Evolutionary conservation across 257 asterid species (phyloP), one percentile per base, ranked within the genome.

Genomic region (Lycium barbarum): DNA sequence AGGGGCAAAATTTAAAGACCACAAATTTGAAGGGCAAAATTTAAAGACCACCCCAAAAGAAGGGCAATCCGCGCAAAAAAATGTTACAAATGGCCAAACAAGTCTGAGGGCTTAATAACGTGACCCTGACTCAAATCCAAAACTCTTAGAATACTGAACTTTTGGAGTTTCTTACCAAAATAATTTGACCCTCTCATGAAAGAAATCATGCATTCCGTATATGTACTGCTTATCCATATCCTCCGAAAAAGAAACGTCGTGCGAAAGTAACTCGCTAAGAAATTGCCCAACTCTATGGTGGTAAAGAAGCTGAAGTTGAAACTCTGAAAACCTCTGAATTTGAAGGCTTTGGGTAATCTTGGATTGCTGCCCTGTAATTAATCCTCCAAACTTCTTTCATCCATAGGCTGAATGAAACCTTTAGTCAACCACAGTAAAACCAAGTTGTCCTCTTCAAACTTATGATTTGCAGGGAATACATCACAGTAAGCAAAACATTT

Each of bases 171-270:
- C 47, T 82, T 15, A 15, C 63, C 49, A 12, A 89, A 45, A 91
- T 81, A 43, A 87, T 58, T 38, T 83, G 87, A 3, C 90, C 89
- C 88, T 68, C 9, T 65, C 51, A n/a, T 87, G 91, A 68, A 87
- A 88, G 17, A 91, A 86, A 65, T 87, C 88, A 45, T 91, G 93
- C 93, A 91, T 91, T 81, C 81, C 87, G 68, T 88, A 91, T 20
- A 84, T 26, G 33, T 26, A 26, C 33, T 26, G 33, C 33, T 26
- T 26, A 26, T 26, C 33, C 33, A 26, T 26, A 26, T 26, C 33
- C 33, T 26, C 33, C 33, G 33, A 26, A 26, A 26, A 26, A 26
- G 33, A 1, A 26, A 26, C 33, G 33, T 26, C 33, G 33, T 26
- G 33, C 33, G 33, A 26, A 26, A 26, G 33, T 26, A 26, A 26